Base-by-base conservation (phyloP, 177 flowering plant species). In the Vitis hybrid region DNA sequence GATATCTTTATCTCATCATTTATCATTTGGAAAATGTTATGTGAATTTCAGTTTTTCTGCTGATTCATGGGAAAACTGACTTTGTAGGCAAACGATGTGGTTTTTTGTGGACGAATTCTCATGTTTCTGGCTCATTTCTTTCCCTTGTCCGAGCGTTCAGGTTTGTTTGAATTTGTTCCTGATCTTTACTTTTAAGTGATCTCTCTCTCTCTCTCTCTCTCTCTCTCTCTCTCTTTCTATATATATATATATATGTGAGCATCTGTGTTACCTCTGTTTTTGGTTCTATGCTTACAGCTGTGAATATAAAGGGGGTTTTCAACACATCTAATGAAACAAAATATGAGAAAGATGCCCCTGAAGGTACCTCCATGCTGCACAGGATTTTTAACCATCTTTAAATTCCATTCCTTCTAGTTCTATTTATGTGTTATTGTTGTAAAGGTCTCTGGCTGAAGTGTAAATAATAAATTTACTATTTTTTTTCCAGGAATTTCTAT, bases 101-200 rank as follows among this genome's bases (percentile, higher is more conserved):
- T 92, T 18, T 92, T 96, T 70, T 96, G 99, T 80, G 99, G 98
- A 72, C 86, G 98, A 52, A 93, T 96, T 69, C 94, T 96, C 56
- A 96, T 86, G 95, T 96, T 96, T 75, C 86, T 96, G 70, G 98
- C 99, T 31, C 99, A 96, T 73, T 90, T 96, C 70, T 96, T 96
- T 70, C 99, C 99, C 16, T 74, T 96, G 49, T 96, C 99, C n/a
- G 98, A 96, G 72, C 98, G 98, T 60, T 96, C 99, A 80, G 99
- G 99, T 93, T 26, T 19, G 12, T 55, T 61, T 57, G 14, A 70
- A 50, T 49, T 16, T 2, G 51, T 18, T 64, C 55, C 5, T n/a
- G 20, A 16, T 16, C 19, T 33, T 65, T 26, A 26, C 6, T 48
- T 67, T 14, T 18, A 58, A 13, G 15, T 45, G 12, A 14, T 66